Evolutionary conservation across 2,329 filamentous ascomycete genomes (phyloP), one percentile per base, ranked within the genome.

Genomic region (Macroventuria anomochaeta): DNA sequence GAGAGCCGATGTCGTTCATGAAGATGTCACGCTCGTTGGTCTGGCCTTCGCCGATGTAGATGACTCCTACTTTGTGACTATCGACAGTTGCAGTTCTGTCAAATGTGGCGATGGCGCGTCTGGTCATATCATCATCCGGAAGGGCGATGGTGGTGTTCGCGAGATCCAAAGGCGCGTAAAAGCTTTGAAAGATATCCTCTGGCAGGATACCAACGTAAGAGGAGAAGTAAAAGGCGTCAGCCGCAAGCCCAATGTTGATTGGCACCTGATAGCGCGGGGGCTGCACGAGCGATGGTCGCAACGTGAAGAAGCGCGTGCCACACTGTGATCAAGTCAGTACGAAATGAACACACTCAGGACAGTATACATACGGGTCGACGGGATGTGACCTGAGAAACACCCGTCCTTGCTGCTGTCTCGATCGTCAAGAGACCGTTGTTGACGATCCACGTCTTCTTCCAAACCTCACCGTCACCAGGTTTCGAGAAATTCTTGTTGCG

Each of bases 41-140:
- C 75, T 99, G 95, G 6, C 89, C 88, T 65, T 96, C 88, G 47
- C 89, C 92, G 59, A 97, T 88, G 74, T 97, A 99, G 33, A 99
- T 87, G 18, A 99, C 89, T 13, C 95, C 95, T 34, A 96, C 89
- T 75, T 96, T 97, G 80, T 97, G 92, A 6, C 92, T 92, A 74
- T 99, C 95, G 4, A 99, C 88, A 7, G 91, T 93, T 31, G 93
- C 89, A 61, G 86, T 96, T 26, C 88, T 86, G 74, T 99, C 95
- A 72, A 99, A 96, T 11, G 86, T 81, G 31, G 84, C 84, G 32
- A 99, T 87, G 0, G 91, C 88, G 62, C 93, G 86, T 31, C 85
- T 83, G 2, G 88, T 85, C 26, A 84, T 82, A 13, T 91, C 89
- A 53, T 88, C 85, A 23, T 84, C 78, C 0, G 92, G 91, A 6